phyloP scores from a whole-genome alignment of 306 rosid genomes.

The Begonia fuchsioides region DNA sequence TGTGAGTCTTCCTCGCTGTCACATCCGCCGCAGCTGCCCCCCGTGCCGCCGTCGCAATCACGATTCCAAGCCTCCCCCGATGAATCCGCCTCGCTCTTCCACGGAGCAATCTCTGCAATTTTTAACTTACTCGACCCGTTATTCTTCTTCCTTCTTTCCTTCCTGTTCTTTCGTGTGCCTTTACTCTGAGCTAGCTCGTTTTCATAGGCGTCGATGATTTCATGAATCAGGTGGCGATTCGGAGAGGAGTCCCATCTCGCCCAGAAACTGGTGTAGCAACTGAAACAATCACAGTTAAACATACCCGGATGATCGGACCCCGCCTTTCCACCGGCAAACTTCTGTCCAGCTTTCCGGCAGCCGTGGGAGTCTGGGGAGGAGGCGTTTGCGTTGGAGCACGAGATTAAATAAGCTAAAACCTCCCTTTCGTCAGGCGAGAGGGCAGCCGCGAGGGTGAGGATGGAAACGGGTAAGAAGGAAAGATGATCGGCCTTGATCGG shows the following conservation, averaged over 20 bases:
- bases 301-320: constrained; percentile 49
- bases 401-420: constrained; percentile 64
- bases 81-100: constrained; percentile 8
- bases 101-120: constrained; percentile 20
- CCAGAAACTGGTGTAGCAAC: constrained; percentile 84
- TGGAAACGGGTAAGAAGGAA: constrained; percentile 66
- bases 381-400: constrained; percentile 22
- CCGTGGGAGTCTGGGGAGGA: constrained; percentile 15
- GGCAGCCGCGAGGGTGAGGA: constrained; percentile 57
- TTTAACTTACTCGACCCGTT: constrained; percentile 27
- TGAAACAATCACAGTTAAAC: constrained; percentile 67
- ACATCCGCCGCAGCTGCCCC: constrained; percentile 1
- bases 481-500: constrained; percentile 65
- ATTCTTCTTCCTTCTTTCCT: constrained; percentile 38
- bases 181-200: constrained; percentile 27
- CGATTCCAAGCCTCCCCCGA: constrained; percentile 13
- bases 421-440: constrained; percentile 65
- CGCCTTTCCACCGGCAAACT: neutral
- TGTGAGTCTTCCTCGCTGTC: constrained; percentile 30
- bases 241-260: constrained; percentile 88
- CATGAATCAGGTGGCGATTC: constrained; percentile 63
- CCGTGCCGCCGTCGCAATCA: neutral
- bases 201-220: constrained; percentile 78
- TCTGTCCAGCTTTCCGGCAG: constrained; percentile 8
- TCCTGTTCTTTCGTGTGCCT: constrained; percentile 26